These are phyloP conservation scores for Neopestalotiopsis sp. DNA, from an alignment of 2,329 filamentous ascomycete species.

Conservation along the genomic window DNA sequence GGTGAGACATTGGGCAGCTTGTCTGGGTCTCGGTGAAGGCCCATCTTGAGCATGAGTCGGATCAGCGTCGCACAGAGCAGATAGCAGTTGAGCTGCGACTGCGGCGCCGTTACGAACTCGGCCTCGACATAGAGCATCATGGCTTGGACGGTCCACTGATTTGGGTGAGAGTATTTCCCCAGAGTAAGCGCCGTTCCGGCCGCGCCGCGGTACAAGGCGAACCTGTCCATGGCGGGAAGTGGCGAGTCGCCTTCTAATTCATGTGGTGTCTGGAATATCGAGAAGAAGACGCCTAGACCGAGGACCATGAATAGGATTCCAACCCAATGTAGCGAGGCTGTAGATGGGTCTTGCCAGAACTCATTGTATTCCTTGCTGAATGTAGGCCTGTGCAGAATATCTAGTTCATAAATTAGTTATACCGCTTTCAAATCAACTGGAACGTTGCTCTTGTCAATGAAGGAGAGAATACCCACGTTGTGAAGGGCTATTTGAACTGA, in stretches of 20 bases:
- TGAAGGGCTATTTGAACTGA: slow-evolving; percentile 57
- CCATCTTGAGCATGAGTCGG: slow-evolving; percentile 63
- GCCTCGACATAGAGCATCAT: slow-evolving; percentile 58
- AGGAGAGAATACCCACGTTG: slow-evolving; percentile 44
- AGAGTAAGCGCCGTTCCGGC: slow-evolving; percentile 57
- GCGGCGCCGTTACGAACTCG: slow-evolving; percentile 56
- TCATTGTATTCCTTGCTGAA: slow-evolving; percentile 56
- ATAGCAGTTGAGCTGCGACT: slow-evolving; percentile 59
- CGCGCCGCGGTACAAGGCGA: slow-evolving; percentile 52
- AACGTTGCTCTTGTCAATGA: not conserved
- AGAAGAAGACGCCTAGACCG: slow-evolving; percentile 49
- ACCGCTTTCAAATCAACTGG: not conserved
- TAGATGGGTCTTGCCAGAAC: slow-evolving; percentile 52
- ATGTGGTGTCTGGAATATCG: slow-evolving; percentile 46
- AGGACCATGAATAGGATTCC: slow-evolving; percentile 56
- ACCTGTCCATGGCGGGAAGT: slow-evolving; percentile 47
- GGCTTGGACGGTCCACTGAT: slow-evolving; percentile 52
- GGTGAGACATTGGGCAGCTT: slow-evolving; percentile 54
- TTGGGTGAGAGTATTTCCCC: slow-evolving; percentile 56
- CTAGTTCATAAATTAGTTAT: slow-evolving; percentile 36
- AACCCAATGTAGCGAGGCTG: slow-evolving; percentile 50
- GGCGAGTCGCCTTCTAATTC: slow-evolving; percentile 48
- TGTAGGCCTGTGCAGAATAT: slow-evolving; percentile 57
- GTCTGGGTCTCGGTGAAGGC: slow-evolving; percentile 60
- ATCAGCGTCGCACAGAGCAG: slow-evolving; percentile 55